These are phyloP conservation scores for Gastroboletus turbinatus DNA, from an alignment of 1,284 basidiomycete genomes.

Conservation along the genomic window DNA sequence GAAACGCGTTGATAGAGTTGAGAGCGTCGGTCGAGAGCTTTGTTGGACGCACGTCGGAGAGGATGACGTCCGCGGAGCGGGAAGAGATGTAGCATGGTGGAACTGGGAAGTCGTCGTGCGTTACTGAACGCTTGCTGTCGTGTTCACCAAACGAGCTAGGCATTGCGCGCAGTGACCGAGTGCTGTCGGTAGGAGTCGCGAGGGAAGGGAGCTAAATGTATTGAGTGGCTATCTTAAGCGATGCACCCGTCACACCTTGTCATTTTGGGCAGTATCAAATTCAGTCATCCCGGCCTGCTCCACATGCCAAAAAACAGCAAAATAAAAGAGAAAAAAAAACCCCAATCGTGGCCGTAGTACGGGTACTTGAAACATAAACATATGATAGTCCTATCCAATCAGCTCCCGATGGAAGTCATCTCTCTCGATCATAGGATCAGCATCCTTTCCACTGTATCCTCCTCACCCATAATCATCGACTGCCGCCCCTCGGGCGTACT, in stretches of 20 bases:
- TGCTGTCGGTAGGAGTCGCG: constrained; percentile 1
- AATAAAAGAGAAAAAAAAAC: background rate
- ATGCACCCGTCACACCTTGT: constrained; percentile 12
- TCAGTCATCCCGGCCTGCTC: background rate
- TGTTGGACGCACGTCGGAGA: constrained; percentile 89
- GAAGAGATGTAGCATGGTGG: constrained; percentile 75
- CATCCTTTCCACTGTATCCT: constrained; percentile 31
- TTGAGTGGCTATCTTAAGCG: constrained; percentile 24
- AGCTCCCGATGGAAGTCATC: background rate
- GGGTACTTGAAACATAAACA: background rate
- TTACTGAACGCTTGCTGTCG: constrained; percentile 9
- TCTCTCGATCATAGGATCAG: constrained; percentile 12
- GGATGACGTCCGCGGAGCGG: constrained; percentile 82
- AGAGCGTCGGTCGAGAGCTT: constrained; percentile 76
- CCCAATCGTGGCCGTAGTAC: background rate
- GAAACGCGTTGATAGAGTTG: constrained; percentile 74
- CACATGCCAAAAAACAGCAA: background rate
- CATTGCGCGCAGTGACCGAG: constrained; percentile 18
- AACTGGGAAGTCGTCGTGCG: constrained; percentile 24
- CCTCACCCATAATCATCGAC: constrained; percentile 16
- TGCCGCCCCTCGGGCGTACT: background rate
- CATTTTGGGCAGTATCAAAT: constrained; percentile 11
- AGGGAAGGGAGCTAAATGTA: constrained; percentile 10
- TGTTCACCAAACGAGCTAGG: constrained; percentile 20
- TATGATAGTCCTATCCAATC: background rate